Percentiles rank a stretch among this genome's conserved stretches.
phyloP scores from a whole-genome alignment of 2,329 filamentous ascomycete genomes.

The Dactylonectria macrodidyma region DNA sequence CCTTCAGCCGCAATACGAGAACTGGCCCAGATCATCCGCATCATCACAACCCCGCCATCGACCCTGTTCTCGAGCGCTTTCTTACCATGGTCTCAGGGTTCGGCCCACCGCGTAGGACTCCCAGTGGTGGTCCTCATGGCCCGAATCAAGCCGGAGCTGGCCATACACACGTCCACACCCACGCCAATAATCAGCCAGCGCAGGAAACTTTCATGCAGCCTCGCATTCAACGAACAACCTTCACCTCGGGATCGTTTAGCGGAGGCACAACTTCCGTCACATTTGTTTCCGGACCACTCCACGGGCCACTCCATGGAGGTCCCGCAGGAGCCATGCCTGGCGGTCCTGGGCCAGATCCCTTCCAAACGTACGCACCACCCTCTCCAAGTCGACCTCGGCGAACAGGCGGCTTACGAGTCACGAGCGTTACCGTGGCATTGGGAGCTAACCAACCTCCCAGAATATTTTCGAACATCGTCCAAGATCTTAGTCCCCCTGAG shows the following conservation, averaged over 20 bases:
- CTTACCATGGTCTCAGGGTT: conserved; percentile 61
- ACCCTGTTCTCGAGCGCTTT: conserved; percentile 60
- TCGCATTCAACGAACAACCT: conserved; percentile 56
- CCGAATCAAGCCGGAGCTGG: not conserved
- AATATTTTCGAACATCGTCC: conserved; percentile 63
- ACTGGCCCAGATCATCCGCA: conserved; percentile 40
- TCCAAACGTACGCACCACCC: conserved; percentile 63
- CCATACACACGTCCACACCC: conserved; percentile 7
- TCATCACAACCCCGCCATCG: conserved; percentile 52
- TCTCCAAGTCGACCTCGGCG: conserved; percentile 27
- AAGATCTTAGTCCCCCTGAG: conserved; percentile 54
- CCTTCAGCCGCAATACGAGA: conserved; percentile 56
- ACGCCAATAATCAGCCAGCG: conserved; percentile 23
- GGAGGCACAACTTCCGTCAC: conserved; percentile 65
- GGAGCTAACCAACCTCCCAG: conserved; percentile 57
- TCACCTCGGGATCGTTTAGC: conserved; percentile 55
- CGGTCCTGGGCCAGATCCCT: conserved; percentile 54
- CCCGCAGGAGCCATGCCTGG: conserved; percentile 34
- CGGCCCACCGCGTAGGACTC: conserved; percentile 37
- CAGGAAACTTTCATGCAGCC: conserved; percentile 43
- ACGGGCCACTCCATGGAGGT: conserved; percentile 49
- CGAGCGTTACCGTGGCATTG: conserved; percentile 36
- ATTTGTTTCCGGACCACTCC: conserved; percentile 59
- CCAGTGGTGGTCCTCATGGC: conserved; percentile 30
- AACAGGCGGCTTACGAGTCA: conserved; percentile 38